Base-by-base conservation (phyloP, 495 filamentous ascomycete species). In the Penicillium daleae region DNA sequence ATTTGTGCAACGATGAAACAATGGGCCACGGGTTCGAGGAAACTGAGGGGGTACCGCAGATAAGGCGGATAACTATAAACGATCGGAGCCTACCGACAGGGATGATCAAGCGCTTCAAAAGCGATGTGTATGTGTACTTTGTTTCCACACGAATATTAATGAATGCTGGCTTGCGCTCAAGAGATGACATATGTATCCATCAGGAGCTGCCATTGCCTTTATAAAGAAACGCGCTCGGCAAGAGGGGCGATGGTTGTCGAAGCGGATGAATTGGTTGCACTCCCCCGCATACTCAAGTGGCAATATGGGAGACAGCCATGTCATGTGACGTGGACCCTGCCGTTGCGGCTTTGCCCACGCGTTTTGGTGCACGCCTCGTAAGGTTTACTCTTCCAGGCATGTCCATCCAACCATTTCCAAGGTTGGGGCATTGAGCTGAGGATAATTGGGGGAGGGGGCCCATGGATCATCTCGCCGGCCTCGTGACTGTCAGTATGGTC, bases 1-100 rank as follows among this genome's bases (percentile, higher is more conserved):
- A 19, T n/a, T 57, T 39, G 58, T 59, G 29, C 27, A 60, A 58
- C 56, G 3, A 33, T 31, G 39, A n/a, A 29, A 40, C 32, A 44
- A 46, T 61, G 56, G 54, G 60, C 55, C 51, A 49, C n/a, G 61
- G 59, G 56, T 48, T 39, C 7, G 46, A 55, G 57, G 42, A 8
- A 54, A 52, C 40, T 22, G 44, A 51, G 46, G 59, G 50, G 48
- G 44, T 46, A 58, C 33, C 24, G 44, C 56, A 63, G 65, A 71
- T 66, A 66, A 69, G 58, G 54, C 57, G 48, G 57, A 57, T 58
- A 42, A 62, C 21, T 62, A 63, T 70, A 59, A 53, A 44, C 29
- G 10, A 40, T 66, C 71, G 71, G 71, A 58, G 65, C 53, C 59
- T 62, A 61, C 65, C 61, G 65, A 66, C 42, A 29, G 17, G 44